phyloP scores from a whole-genome alignment of 1,139 yeast genomes.

The Hemisphaericaspora xylofermentans region DNA sequence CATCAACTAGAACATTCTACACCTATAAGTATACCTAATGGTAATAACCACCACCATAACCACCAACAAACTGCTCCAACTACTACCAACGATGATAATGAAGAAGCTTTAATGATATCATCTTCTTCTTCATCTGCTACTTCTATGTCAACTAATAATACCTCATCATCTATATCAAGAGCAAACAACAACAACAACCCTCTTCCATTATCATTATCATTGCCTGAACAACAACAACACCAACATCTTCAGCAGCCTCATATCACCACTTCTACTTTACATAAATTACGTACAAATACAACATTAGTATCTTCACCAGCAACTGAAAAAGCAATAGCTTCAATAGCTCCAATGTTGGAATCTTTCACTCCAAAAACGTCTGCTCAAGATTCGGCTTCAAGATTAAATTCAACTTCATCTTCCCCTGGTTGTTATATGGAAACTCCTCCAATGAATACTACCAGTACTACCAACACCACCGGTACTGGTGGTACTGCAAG shows the following conservation, averaged over 20 bases:
- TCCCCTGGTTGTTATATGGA: constrained; percentile 7
- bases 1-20: too few relatives aligned
- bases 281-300: constrained; percentile 2
- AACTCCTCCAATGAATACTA: neutral
- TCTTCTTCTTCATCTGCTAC: neutral
- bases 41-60: too few relatives aligned
- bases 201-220: constrained; percentile 29
- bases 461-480: neutral
- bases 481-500: neutral
- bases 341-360: constrained; percentile 75
- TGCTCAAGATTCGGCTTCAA: constrained; percentile 45
- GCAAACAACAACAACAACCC: too few relatives aligned
- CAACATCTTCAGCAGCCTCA: neutral
- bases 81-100: too few relatives aligned
- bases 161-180: constrained; percentile 29
- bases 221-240: constrained; percentile 9
- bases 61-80: too few relatives aligned
- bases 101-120: too few relatives aligned
- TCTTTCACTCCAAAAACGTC: constrained; percentile 71
- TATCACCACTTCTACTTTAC: neutral
- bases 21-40: too few relatives aligned
- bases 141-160: neutral
- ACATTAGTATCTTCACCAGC: constrained; percentile 22
- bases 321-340: constrained; percentile 64
- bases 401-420: constrained; percentile 24